These are phyloP conservation scores for Acacia concinna DNA, from an alignment of 331 rosid genomes.

Conservation along the genomic window DNA sequence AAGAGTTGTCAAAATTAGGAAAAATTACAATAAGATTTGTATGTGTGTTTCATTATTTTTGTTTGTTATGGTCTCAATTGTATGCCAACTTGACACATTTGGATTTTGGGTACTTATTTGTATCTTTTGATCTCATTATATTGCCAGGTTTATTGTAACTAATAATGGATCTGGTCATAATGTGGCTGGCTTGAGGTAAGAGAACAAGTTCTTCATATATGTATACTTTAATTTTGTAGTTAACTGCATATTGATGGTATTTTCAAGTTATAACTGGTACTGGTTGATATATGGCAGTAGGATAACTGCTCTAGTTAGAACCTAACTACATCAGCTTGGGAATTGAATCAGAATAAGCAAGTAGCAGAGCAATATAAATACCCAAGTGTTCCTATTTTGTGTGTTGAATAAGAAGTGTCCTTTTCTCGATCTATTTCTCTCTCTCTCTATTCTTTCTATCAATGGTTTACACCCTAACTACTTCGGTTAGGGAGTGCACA, in stretches of 20 bases:
- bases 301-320: too few species aligned
- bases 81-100: not conserved
- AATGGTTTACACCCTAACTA: too few species aligned
- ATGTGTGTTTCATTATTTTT: not conserved
- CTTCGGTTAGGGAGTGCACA: too few species aligned
- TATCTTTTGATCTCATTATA: slow-evolving; percentile 18
- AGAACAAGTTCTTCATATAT: slow-evolving; percentile 15
- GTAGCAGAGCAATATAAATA: too few species aligned
- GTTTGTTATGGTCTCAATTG: not conserved
- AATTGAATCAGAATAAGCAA: too few species aligned
- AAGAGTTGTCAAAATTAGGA: not conserved
- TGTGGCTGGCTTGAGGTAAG: slow-evolving; percentile 73
- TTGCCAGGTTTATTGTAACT: slow-evolving; percentile 82
- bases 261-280: not conserved
- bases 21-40: not conserved
- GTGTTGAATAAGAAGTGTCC: too few species aligned
- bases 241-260: slow-evolving; percentile 3
- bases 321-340: too few species aligned
- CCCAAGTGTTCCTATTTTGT: too few species aligned
- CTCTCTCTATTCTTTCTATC: too few species aligned
- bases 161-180: slow-evolving; percentile 88
- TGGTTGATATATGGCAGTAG: not conserved
- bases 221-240: not conserved
- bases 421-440: too few species aligned
- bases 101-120: slow-evolving; percentile 13